Evolutionary conservation across 139 green algal species (phyloP), one percentile per base, ranked within the genome.

Genomic region (Chlamydomonas incerta): DNA sequence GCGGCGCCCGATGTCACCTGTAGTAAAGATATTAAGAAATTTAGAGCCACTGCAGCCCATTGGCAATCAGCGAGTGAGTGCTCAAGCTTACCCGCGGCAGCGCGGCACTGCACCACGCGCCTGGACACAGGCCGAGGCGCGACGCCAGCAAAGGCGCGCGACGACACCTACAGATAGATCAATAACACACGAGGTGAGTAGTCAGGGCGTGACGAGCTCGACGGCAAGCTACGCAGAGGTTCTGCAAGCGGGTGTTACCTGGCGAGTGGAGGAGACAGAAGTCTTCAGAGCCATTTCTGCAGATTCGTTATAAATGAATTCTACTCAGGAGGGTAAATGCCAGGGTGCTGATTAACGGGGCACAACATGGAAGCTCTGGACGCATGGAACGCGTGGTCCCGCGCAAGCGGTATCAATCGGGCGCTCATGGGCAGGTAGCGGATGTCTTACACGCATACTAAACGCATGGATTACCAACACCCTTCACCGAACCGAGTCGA

Each of bases 1-100:
- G 14, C 84, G 79, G n/a, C 84, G 66, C 23, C 73, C 72, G 14
- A 87, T 57, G 3, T 60, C 47, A 20, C 62, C 82, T 87, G 82
- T 72, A 41, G 8, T 4, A n/a, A 47, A 46, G 26, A 50, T 24
- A 15, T 23, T 3, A 37, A 35, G 31, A 41, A 8, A n/a, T 13
- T 73, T 62, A 73, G n/a, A 41, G 60, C 24, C 11, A 33, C 60
- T 17, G 14, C 26, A 31, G 60, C 33, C 1, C 2, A 13, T 5
- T 29, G 23, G 60, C 26, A 10, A 31, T 11, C 3, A 15, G 26
- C 60, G 60, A 23, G 8, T 50, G 41, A 5, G 41, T 50, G 41
- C 41, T 33, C 33, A 29, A 13, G 75, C 75, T 82, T 37, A 82
- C 77, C 63, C 50, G 74, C 74, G 29, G 77, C 31, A 23, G 79